Evolutionary conservation across 345 rosid species (phyloP), one percentile per base, ranked within the genome.

Genomic region (Eucalyptus shirleyi): DNA sequence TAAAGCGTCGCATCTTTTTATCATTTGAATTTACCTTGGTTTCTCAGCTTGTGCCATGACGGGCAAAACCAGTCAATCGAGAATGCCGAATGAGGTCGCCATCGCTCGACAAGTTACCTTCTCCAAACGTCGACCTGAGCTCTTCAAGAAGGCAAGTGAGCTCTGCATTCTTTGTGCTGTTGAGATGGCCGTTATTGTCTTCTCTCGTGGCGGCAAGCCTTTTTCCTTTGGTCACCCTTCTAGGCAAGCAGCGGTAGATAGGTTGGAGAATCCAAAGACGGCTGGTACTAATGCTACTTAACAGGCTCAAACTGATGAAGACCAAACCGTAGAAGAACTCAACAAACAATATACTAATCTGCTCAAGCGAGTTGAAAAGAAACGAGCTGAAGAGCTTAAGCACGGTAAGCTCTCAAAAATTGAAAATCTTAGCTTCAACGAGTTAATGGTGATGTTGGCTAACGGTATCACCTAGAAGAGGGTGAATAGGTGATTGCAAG

Each of bases 131-230:
- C 9, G 56, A 51, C 23, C 56, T 51, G 56, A 0, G 89, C 91
- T 94, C 19, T 92, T 51, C 55, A 17, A 0, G 55, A 51, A 24
- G 62, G 96, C 95, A 5, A 90, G 91, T 77, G 95, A 94, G 89
- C 91, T 94, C 19, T 92, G 93, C n/a, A 94, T 91, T 15, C 93
- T 94, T 51, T 94, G 95, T 60, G 94, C 88, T 9, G 95, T 94
- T 7, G 91, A 94, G 80, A 53, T 93, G 37, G 95, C 95, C 80
- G 91, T 93, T 21, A 89, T 94, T 14, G 95, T 95, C 81, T 95
- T 94, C 88, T 94, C 97, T 34, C 95, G 96, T 5, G 95, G 95
- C 21, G 92, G 93, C 49, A 94, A 94, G 89, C 93, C 95, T 23
- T 94, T 90, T 88, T 93, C 93, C 6, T 94, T 93, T 40, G 96